Base-by-base conservation (phyloP, 306 rosid genomes). In the Dicorynia guianensis region DNA sequence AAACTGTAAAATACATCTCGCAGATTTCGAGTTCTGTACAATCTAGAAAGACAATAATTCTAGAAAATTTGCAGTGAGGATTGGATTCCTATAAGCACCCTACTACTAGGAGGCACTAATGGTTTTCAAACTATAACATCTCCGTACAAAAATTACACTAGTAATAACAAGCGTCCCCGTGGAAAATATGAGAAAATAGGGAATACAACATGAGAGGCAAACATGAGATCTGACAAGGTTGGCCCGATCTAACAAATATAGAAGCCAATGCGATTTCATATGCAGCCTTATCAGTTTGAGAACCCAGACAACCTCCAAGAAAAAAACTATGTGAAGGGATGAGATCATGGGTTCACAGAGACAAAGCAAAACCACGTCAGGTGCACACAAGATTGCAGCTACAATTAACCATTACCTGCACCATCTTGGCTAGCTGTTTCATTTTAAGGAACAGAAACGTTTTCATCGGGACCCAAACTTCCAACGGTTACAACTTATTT, bases 381-480 rank as follows among this genome's bases (percentile, higher is more conserved):
- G 84, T 50, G 73, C 67, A 80, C 72, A 63, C 58, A 67, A 52
- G 62, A 61, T 74, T 43, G 54, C 60, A 69, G 44, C 52, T 67
- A 52, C 59, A 78, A 79, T 83, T 89, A 91, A 78, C 86, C 84
- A 75, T 76, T 74, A 35, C 86, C 90, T 39, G 79, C 68, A 78
- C 70, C 86, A 63, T 75, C 90, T 57, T 79, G 47, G 38, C 71
- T 69, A 8, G 38, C 46, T 46, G 79, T 82, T 82, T 81, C 90
- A 34, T 83, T 80, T 65, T 86, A 71, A 74, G 84, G 82, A 54
- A 33, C 66, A 14, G 78, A 77, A 68, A 54, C 76, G 52, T 43
- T 69, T 87, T 85, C 92, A 52, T 80, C 75, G 34, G 88, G 78
- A 48, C 71, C 77, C 44, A 33, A 56, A 76, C 71, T 78, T 66